Evolutionary conservation across 2,329 filamentous ascomycete species (phyloP), one percentile per base, ranked within the genome.

Genomic region (Pseudogymnoascus sp.): DNA sequence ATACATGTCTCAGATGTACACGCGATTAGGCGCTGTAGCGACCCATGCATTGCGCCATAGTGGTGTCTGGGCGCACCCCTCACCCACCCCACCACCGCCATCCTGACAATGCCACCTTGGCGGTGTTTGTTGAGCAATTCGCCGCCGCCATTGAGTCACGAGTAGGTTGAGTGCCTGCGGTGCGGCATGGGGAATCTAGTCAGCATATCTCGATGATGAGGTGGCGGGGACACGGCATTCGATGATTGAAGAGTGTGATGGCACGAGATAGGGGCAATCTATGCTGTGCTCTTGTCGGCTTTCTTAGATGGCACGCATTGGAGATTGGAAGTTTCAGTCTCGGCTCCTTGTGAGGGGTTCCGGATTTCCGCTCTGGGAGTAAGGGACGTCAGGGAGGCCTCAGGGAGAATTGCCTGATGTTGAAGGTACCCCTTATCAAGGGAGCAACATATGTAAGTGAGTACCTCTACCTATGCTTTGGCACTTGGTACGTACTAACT

Each of bases 1-100:
- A 34, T 57, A 57, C 51, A 57, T 57, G 28, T 57, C 28, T 57
- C 16, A 57, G 51, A 57, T 57, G 51, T 57, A 57, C 51, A 57
- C 51, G 51, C 51, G 51, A 57, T 57, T 57, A 57, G 51, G 28
- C 51, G 51, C 51, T 57, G 51, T 21, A 57, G 51, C 28, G 28
- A 10, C 51, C 28, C 51, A 57, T 57, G 51, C 51, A 57, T 57
- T 57, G 51, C 51, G 28, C 51, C 51, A 36, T 57, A 8, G 10
- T 57, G 28, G 10, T 57, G 28, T 57, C 51, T 57, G 28, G 51
- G 51, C 51, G 51, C n/a, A 34, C 51, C 51, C 25, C 51, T 57
- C 51, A 36, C 48, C 48, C 14, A 25, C 23, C 45, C 45, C 45
- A 54, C 45, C 45, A 54, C 28, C 51, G 6, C 4, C 48, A 34